phyloP scores from a whole-genome alignment of 2,329 filamentous ascomycete species.

The Dothidotthia symphoricarpi region DNA sequence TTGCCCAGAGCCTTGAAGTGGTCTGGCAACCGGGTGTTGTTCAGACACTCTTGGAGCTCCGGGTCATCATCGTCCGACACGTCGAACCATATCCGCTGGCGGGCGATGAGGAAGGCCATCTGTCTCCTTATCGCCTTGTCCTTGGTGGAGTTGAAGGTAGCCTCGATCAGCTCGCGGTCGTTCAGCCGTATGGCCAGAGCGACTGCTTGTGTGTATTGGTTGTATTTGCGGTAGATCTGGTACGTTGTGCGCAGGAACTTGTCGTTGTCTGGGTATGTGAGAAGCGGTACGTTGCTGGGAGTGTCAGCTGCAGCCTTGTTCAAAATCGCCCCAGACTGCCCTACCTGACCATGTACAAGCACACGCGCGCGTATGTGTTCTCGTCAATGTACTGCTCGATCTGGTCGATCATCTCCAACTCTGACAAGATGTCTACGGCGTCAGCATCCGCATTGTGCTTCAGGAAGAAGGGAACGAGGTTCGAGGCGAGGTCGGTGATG shows the following conservation, averaged over 20 bases:
- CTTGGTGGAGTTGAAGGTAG: slow-evolving; percentile 74
- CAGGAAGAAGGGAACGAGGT: slow-evolving; percentile 89
- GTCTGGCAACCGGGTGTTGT: slow-evolving; percentile 82
- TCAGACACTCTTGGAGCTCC: slow-evolving; percentile 77
- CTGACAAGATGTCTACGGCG: slow-evolving; percentile 93
- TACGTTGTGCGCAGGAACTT: slow-evolving; percentile 91
- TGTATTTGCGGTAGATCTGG: slow-evolving; percentile 88
- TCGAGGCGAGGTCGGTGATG: slow-evolving; percentile 77
- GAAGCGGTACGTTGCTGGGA: slow-evolving; percentile 83
- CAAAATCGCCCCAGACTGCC: slow-evolving; percentile 1
- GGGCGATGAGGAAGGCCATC: slow-evolving; percentile 86
- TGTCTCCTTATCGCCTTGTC: slow-evolving; percentile 87
- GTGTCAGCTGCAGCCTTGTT: slow-evolving; percentile 17
- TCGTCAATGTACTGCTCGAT: slow-evolving; percentile 88
- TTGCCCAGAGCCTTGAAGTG: slow-evolving; percentile 94
- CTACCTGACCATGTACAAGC: slow-evolving; percentile 86
- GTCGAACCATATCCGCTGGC: slow-evolving; percentile 84
- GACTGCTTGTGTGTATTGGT: slow-evolving; percentile 90
- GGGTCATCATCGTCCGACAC: slow-evolving; percentile 68
- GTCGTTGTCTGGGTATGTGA: slow-evolving; percentile 97
- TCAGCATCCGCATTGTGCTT: slow-evolving; percentile 98
- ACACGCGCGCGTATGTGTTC: slow-evolving; percentile 89
- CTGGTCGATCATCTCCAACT: slow-evolving; percentile 94
- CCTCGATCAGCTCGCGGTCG: slow-evolving; percentile 76
- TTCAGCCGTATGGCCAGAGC: slow-evolving; percentile 92